Conservation (phyloP, 1,284 basidiomycete species). For the Xanthoconium separans region DNA sequence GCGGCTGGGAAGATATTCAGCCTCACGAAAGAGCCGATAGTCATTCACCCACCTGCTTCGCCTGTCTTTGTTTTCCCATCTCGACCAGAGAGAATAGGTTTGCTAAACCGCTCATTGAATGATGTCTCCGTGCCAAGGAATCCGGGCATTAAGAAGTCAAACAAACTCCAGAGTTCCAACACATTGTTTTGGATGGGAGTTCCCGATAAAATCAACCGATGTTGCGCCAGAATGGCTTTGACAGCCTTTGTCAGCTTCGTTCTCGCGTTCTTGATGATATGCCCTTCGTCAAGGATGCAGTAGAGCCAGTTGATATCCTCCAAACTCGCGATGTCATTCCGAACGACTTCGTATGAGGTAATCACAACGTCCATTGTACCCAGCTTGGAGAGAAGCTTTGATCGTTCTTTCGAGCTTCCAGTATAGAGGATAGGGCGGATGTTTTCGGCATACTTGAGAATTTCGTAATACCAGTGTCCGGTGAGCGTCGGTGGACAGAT, state of each 20-base stretch:
- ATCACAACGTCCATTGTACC: slow-evolving; percentile 85
- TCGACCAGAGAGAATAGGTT: slow-evolving; percentile 93
- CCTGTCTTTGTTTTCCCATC: slow-evolving; percentile 95
- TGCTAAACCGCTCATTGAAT: slow-evolving; percentile 96
- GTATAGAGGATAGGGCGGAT: slow-evolving; percentile 88
- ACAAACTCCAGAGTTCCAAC: slow-evolving; percentile 96
- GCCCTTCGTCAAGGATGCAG: slow-evolving; percentile 97
- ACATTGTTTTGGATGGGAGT: slow-evolving; percentile 99
- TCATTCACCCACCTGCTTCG: slow-evolving; percentile 74
- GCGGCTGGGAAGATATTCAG: slow-evolving; percentile 55
- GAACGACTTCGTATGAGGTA: slow-evolving; percentile 96
- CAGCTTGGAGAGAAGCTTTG: slow-evolving; percentile 65
- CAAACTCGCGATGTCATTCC: slow-evolving; percentile 88
- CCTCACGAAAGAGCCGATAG: slow-evolving; percentile 2
- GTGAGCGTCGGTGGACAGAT: slow-evolving; percentile 96
- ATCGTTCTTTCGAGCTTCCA: slow-evolving; percentile 87
- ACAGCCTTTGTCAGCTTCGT: slow-evolving; percentile 98
- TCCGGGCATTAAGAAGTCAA: slow-evolving; percentile 99
- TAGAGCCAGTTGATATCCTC: slow-evolving; percentile 87
- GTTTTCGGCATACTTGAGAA: slow-evolving; percentile 89
- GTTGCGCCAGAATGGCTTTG: slow-evolving; percentile 88
- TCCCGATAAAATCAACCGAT: slow-evolving; percentile 92
- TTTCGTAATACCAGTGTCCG: slow-evolving; percentile 99
- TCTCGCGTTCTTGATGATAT: slow-evolving; percentile 98
- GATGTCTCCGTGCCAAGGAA: slow-evolving; percentile 94